Conservation (phyloP, 495 filamentous ascomycete genomes). For the Ramalina peruviana region DNA sequence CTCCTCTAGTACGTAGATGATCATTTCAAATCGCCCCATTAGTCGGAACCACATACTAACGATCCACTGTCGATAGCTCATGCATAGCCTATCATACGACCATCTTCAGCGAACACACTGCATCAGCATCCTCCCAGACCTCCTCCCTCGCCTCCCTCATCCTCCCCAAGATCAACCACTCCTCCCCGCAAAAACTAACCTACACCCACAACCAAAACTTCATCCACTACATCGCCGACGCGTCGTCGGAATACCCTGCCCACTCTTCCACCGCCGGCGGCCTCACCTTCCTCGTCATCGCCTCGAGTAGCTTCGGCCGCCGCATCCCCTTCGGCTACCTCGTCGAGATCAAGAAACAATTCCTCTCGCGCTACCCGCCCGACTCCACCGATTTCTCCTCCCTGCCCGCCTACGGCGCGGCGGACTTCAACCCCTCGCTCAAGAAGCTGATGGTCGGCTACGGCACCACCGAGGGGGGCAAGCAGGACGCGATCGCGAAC, state of each 20-base stretch:
- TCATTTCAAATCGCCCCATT: neutral
- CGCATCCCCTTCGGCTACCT: conserved; percentile 90
- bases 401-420: conserved; percentile 81
- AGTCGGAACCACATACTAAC: neutral
- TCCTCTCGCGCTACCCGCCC: conserved; percentile 58
- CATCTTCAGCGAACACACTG: conserved; percentile 83
- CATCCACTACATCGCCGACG: conserved; percentile 89
- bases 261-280: conserved; percentile 15
- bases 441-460: conserved; percentile 70
- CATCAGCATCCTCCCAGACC: conserved; percentile 51
- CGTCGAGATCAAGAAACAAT: conserved; percentile 79
- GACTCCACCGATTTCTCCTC: conserved; percentile 56
- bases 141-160: conserved; percentile 79
- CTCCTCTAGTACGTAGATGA: conserved; percentile 15
- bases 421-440: conserved; percentile 67
- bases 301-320: conserved; percentile 59
- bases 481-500: conserved; percentile 72
- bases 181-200: conserved; percentile 71
- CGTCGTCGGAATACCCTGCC: conserved; percentile 42
- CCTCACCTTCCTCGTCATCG: conserved; percentile 34
- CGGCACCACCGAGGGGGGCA: conserved; percentile 57
- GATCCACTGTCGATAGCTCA: conserved; percentile 8
- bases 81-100: conserved; percentile 39
- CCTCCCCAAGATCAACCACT: conserved; percentile 86
- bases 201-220: conserved; percentile 83